These are phyloP conservation scores for Amphibolis antarctica DNA, from an alignment of 106 monocot genomes.

Conservation along the genomic window DNA sequence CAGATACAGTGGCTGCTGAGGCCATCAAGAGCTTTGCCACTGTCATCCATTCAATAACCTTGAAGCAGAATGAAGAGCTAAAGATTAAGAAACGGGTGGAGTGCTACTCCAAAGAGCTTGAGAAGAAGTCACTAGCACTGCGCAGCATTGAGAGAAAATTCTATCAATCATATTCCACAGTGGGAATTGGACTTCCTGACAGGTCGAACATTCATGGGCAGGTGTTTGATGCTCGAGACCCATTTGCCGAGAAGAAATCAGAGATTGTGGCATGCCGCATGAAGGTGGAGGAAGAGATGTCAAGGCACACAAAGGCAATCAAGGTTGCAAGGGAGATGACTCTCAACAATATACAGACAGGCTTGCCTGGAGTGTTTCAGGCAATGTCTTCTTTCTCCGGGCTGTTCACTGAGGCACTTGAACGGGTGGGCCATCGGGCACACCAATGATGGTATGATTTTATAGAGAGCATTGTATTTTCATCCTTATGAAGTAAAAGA, in stretches of 20 bases:
- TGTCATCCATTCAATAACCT: slow-evolving; percentile 61
- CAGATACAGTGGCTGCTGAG: slow-evolving; percentile 78
- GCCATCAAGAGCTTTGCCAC: slow-evolving; percentile 78
- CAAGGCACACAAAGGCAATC: slow-evolving; percentile 39
- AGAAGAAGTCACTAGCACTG: slow-evolving; percentile 63
- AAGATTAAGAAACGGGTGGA: slow-evolving; percentile 65
- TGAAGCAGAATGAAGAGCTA: slow-evolving; percentile 71
- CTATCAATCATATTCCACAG: slow-evolving; percentile 74
- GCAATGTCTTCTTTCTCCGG: slow-evolving; percentile 77
- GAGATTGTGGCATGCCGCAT: slow-evolving; percentile 47
- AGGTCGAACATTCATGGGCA: slow-evolving; percentile 28
- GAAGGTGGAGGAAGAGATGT: slow-evolving; percentile 70
- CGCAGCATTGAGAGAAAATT: slow-evolving; percentile 78
- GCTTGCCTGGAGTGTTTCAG: slow-evolving; percentile 80
- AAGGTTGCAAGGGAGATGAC: slow-evolving; percentile 65
- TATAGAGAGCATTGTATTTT: too few species aligned
- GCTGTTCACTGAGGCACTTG: slow-evolving; percentile 48
- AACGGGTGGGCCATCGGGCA: slow-evolving; percentile 46
- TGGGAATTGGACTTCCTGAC: slow-evolving; percentile 47
- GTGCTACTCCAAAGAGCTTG: slow-evolving; percentile 57
- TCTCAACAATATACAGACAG: slow-evolving; percentile 76
- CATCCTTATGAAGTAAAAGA: too few species aligned
- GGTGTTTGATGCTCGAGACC: slow-evolving; percentile 50
- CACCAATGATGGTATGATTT: too few species aligned
- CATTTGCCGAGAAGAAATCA: slow-evolving; percentile 47